These are phyloP conservation scores for Lavandula angustifolia DNA, from an alignment of 257 asterid species.

Conservation along the genomic window DNA sequence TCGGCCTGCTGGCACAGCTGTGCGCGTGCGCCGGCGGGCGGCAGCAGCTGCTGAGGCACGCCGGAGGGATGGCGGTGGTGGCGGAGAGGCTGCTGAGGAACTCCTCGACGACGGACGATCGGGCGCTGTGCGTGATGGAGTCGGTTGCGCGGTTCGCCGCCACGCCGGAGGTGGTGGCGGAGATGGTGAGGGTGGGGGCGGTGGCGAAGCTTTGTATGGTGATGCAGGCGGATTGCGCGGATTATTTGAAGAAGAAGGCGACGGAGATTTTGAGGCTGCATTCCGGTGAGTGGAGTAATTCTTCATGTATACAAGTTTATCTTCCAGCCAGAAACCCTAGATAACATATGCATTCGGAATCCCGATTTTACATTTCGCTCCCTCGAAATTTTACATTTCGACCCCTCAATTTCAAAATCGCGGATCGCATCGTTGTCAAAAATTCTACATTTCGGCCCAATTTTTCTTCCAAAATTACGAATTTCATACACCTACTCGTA, in stretches of 20 bases:
- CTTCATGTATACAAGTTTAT: constrained; percentile 50
- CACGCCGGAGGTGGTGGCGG: constrained; percentile 55
- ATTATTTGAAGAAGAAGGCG: constrained; percentile 60
- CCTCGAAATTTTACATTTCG: too few species aligned
- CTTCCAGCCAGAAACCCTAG: constrained; percentile 11
- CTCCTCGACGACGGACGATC: constrained; percentile 54
- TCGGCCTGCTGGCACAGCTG: constrained; percentile 47
- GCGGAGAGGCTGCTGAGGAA: constrained; percentile 56
- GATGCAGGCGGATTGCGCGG: constrained; percentile 67
- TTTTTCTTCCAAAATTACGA: too few species aligned
- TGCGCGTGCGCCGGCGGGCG: constrained; percentile 79
- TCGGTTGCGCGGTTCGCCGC: constrained; percentile 53
- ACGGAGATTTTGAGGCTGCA: constrained; percentile 68
- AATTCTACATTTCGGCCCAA: too few species aligned
- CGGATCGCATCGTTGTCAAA: too few species aligned
- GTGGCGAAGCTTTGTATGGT: constrained; percentile 79
- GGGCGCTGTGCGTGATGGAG: constrained; percentile 50
- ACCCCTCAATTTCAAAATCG: too few species aligned
- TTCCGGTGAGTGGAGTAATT: constrained; percentile 60
- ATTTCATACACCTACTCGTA: too few species aligned
- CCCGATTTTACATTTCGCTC: too few species aligned
- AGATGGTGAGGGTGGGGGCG: constrained; percentile 81
- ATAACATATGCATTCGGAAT: background rate
- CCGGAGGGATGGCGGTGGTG: constrained; percentile 60
- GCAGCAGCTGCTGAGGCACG: constrained; percentile 62